A percentile compares a stretch with the other conserved stretches of the same genome.
phyloP scores from a whole-genome alignment of 2,329 filamentous ascomycete species.

The Microcyclospora pomicola region DNA sequence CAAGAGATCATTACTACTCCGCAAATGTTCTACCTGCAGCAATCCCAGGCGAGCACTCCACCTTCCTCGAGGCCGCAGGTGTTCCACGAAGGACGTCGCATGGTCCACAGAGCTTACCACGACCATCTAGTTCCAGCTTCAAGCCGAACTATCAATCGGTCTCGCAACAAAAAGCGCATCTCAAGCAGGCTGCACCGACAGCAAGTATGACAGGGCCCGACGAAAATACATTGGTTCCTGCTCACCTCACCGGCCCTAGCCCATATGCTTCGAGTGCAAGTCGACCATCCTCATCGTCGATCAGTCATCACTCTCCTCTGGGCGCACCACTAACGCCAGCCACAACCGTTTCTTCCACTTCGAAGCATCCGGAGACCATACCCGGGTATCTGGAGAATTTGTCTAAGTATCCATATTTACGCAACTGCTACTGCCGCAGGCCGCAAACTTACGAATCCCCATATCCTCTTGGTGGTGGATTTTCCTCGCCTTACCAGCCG shows the following conservation, averaged over 20 bases:
- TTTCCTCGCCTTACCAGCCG: constrained; percentile 27
- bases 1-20: constrained; percentile 25
- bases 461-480: constrained; percentile 30
- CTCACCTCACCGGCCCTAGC: constrained; percentile 6
- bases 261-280: constrained; percentile 11
- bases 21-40: constrained; percentile 23
- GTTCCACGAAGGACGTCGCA: constrained; percentile 15
- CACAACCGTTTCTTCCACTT: constrained; percentile 15
- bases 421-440: constrained; percentile 31
- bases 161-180: constrained; percentile 12
- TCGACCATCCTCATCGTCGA: constrained; percentile 13
- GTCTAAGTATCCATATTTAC: constrained; percentile 32
- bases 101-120: constrained; percentile 16
- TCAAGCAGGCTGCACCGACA: constrained; percentile 9
- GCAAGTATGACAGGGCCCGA: not conserved
- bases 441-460: constrained; percentile 34
- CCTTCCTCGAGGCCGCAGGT: constrained; percentile 13
- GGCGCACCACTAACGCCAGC: constrained; percentile 18
- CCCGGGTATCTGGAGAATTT: constrained; percentile 29
- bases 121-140: constrained; percentile 12
- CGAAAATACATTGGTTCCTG: not conserved
- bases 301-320: constrained; percentile 21
- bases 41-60: constrained; percentile 23
- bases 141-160: constrained; percentile 16
- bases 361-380: constrained; percentile 18